Percentiles rank a stretch among this genome's conserved stretches.
Evolutionary conservation across 2,329 filamentous ascomycete species (phyloP).

Genomic region (Colletotrichum sp.): DNA sequence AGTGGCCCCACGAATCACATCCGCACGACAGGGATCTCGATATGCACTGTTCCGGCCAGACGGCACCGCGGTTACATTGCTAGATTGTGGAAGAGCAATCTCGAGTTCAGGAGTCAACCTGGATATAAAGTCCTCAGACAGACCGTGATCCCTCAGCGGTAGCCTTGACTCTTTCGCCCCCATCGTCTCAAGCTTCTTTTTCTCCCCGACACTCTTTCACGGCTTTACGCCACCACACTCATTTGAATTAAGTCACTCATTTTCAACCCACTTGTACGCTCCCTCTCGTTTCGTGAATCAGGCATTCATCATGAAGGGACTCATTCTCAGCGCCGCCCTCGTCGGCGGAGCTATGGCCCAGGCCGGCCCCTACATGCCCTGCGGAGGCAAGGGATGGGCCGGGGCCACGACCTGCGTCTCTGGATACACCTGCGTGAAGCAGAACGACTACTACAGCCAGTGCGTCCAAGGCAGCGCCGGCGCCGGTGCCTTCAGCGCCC

Average conservation of each 20-base stretch:
- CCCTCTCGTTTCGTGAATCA: neutral
- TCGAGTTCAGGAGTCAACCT: neutral
- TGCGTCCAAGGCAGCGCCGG: constrained; percentile 31
- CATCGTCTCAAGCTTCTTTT: neutral
- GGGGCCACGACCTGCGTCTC: constrained; percentile 45
- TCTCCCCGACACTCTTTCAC: neutral
- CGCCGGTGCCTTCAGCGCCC: neutral
- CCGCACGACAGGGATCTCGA: neutral
- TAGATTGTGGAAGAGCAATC: neutral
- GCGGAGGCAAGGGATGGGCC: constrained; percentile 43
- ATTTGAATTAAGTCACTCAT: neutral
- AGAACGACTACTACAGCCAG: constrained; percentile 48
- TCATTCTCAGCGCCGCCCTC: neutral
- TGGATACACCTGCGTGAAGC: constrained; percentile 42
- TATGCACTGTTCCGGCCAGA: neutral
- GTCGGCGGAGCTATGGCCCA: constrained; percentile 7
- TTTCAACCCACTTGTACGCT: neutral
- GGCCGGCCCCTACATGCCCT: constrained; percentile 38
- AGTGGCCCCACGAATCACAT: constrained; percentile 6
- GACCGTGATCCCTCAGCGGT: no score
- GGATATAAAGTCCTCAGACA: neutral
- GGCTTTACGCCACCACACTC: neutral
- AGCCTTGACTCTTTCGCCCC: neutral
- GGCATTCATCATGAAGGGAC: constrained; percentile 16
- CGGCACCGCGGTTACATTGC: neutral